phyloP scores from a whole-genome alignment of 2,329 filamentous ascomycete species.

The Colletotrichum ledebouriae region DNA sequence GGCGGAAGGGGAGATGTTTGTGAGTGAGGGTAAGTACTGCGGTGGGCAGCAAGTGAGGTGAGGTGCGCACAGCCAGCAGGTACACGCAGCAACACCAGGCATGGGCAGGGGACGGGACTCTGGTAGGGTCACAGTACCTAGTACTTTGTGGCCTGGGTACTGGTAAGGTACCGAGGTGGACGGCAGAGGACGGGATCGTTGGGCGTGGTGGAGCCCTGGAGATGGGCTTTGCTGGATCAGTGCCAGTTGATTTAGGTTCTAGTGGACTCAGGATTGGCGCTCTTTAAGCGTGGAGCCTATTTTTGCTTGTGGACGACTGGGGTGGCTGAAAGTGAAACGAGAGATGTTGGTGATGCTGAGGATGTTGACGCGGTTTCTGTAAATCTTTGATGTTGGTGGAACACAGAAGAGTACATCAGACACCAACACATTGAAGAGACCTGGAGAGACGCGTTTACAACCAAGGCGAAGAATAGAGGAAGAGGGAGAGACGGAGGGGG shows the following conservation, averaged over 20 bases:
- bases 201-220: conserved; percentile 40
- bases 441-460: too few species aligned
- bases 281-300: conserved; percentile 43
- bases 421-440: too few species aligned
- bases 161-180: not conserved
- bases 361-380: not conserved
- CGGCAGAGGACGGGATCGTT: conserved; percentile 41
- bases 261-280: conserved; percentile 43
- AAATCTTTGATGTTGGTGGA: conserved; percentile 4
- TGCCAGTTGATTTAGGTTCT: conserved; percentile 43
- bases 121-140: not conserved
- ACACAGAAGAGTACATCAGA: too few species aligned
- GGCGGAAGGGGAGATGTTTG: conserved; percentile 28
- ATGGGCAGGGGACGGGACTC: not conserved
- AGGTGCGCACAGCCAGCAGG: conserved; percentile 26
- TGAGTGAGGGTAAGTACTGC: conserved; percentile 21
- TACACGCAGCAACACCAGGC: not conserved
- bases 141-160: not conserved
- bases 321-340: conserved; percentile 43
- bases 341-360: conserved; percentile 13
- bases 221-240: conserved; percentile 42
- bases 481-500: not conserved
- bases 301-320: conserved; percentile 42
- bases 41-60: conserved; percentile 22
- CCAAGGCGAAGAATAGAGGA: not conserved